These are phyloP conservation scores for Debaryomyces castellii DNA, from an alignment of 805 yeast genomes.

Conservation along the genomic window DNA sequence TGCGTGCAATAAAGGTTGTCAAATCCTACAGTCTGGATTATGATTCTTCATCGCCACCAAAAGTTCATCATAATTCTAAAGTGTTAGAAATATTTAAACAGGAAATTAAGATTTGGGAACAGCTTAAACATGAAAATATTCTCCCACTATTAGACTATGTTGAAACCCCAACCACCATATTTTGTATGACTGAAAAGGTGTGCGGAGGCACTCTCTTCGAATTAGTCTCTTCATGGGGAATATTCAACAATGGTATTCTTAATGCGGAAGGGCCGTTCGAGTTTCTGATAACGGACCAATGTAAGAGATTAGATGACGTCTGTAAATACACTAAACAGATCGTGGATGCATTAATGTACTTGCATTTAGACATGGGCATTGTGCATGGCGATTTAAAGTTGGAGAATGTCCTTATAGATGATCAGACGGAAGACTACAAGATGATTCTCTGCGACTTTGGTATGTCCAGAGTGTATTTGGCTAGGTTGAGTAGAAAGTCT, in stretches of 20 bases:
- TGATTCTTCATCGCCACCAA: constrained; percentile 4
- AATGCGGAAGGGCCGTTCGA: constrained; percentile 26
- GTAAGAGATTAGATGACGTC: constrained; percentile 34
- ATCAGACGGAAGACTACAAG: constrained; percentile 23
- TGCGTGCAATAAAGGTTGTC: constrained; percentile 63
- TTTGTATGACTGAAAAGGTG: constrained; percentile 68
- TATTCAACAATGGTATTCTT: constrained; percentile 27
- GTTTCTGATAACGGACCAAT: constrained; percentile 24
- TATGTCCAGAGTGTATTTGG: constrained; percentile 50
- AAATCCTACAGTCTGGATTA: constrained; percentile 23
- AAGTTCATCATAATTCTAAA: constrained; percentile 34
- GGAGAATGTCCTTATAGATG: constrained; percentile 71
- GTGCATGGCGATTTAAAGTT: constrained; percentile 84
- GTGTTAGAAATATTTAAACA: constrained; percentile 61
- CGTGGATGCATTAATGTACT: constrained; percentile 55
- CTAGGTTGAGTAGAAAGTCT: constrained; percentile 24
- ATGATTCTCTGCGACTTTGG: constrained; percentile 87
- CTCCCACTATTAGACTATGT: constrained; percentile 61
- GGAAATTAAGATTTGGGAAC: constrained; percentile 77
- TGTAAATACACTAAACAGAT: constrained; percentile 49
- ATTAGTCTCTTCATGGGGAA: constrained; percentile 67
- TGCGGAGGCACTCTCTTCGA: constrained; percentile 83
- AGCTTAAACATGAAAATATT: constrained; percentile 62
- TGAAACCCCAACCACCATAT: constrained; percentile 62
- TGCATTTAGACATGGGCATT: constrained; percentile 54